phyloP scores from a whole-genome alignment of 1,139 yeast species.

The Arxiozyma slooffiae region DNA sequence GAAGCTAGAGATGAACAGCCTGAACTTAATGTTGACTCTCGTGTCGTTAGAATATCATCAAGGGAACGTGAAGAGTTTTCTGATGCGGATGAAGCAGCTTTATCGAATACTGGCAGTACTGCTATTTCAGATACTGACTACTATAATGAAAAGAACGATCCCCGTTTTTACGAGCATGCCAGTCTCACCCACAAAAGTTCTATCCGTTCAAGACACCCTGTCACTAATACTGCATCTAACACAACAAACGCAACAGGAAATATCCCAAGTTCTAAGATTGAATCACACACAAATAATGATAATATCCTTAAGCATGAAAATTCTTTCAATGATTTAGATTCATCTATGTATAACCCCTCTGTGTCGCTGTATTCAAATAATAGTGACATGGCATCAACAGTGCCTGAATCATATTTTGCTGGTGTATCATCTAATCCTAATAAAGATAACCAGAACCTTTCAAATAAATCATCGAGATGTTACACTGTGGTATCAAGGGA shows the following conservation, averaged over 20 bases:
- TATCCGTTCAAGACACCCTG: not conserved
- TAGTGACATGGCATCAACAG: slow-evolving; percentile 3
- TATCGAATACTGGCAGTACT: not conserved
- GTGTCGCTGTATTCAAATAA: slow-evolving; percentile 8
- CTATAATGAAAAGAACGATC: not conserved
- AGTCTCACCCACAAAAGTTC: not conserved
- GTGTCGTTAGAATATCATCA: slow-evolving; percentile 48
- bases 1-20: slow-evolving; percentile 75
- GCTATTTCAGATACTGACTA: not conserved
- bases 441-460: not conserved
- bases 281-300: not conserved
- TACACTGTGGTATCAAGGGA: slow-evolving; percentile 1
- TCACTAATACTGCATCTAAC: not conserved
- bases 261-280: not conserved
- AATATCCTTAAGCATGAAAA: not conserved
- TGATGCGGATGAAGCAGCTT: slow-evolving; percentile 7
- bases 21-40: slow-evolving; percentile 60
- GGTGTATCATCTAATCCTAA: not conserved
- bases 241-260: not conserved
- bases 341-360: slow-evolving; percentile 3
- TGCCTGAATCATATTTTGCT: slow-evolving; percentile 2
- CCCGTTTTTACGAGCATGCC: not conserved
- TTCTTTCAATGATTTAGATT: not conserved
- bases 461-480: not conserved
- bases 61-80: slow-evolving; percentile 9